phyloP scores from a whole-genome alignment of 2,329 filamentous ascomycete genomes.

The Aspergillus glaucus region DNA sequence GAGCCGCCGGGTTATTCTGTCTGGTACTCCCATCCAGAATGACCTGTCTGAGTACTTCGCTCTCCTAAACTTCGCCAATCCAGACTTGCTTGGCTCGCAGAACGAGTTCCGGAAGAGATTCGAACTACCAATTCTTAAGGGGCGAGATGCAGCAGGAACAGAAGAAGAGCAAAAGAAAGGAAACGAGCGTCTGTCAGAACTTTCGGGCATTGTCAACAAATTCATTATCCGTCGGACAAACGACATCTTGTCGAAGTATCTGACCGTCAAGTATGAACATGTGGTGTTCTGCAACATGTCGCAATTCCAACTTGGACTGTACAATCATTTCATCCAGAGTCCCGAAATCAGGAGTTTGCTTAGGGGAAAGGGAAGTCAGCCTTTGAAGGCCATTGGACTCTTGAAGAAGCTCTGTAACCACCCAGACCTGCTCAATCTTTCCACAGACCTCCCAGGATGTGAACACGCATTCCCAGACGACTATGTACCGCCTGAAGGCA shows the following conservation, averaged over 20 bases:
- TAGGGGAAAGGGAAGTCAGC: conserved; percentile 89
- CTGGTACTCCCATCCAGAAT: conserved; percentile 95
- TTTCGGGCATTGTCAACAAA: conserved; percentile 84
- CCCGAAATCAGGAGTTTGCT: conserved; percentile 89
- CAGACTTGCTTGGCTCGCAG: conserved; percentile 79
- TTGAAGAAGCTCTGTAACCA: conserved; percentile 99
- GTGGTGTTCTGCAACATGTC: conserved; percentile 96
- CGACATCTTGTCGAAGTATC: conserved; percentile 94
- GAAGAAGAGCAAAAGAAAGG: conserved; percentile 77
- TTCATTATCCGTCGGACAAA: conserved; percentile 98
- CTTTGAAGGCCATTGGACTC: conserved; percentile 91
- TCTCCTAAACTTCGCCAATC: conserved; percentile 93
- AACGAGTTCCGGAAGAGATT: conserved; percentile 90
- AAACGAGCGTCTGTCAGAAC: conserved; percentile 72
- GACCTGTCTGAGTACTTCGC: conserved; percentile 98
- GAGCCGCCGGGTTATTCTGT: conserved; percentile 83
- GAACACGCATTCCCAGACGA: conserved; percentile 77
- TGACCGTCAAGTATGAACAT: conserved; percentile 98
- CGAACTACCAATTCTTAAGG: conserved; percentile 84
- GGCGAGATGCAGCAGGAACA: conserved; percentile 82
- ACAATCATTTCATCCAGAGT: conserved; percentile 95
- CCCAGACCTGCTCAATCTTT: conserved; percentile 80
- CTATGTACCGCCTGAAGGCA: conserved; percentile 78
- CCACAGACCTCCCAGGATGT: conserved; percentile 78
- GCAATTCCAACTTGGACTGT: conserved; percentile 85